These are phyloP conservation scores for Aegle marmelos DNA, from an alignment of 345 rosid species.

Conservation along the genomic window DNA sequence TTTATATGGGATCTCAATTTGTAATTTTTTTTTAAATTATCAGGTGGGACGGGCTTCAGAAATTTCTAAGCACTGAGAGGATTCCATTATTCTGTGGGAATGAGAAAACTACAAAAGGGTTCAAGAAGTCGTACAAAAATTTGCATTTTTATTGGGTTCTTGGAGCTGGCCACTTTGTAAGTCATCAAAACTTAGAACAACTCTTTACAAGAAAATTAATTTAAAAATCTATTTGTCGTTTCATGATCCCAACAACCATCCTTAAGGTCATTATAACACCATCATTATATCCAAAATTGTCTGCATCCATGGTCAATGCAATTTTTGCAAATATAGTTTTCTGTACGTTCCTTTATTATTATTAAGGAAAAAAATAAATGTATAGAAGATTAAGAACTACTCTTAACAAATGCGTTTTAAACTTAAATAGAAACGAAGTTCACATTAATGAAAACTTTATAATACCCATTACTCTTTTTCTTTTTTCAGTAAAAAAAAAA, in stretches of 20 bases:
- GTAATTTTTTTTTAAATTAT: no score
- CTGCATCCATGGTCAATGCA: background rate
- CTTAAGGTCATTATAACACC: conserved; percentile 2
- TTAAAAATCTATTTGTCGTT: background rate
- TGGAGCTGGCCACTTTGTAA: conserved; percentile 97
- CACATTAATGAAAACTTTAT: no score
- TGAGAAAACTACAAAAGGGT: conserved; percentile 54
- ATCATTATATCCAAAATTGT: background rate
- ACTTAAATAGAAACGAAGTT: no score
- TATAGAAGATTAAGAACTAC: no score
- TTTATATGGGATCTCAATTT: background rate
- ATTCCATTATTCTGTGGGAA: conserved; percentile 53
- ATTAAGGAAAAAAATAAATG: no score
- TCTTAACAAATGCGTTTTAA: no score
- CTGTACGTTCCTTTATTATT: no score
- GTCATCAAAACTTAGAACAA: conserved; percentile 13
- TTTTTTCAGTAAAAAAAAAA: no score
- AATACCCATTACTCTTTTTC: background rate
- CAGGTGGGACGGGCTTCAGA: conserved; percentile 75
- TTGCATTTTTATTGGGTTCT: conserved; percentile 89
- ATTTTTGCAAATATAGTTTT: background rate
- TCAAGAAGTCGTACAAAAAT: conserved; percentile 68
- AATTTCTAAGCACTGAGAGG: conserved; percentile 44
- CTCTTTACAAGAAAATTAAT: no score
- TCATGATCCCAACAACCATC: background rate